Conservation (phyloP, 106 monocot genomes). For the Dendrobium chrysotoxum region DNA sequence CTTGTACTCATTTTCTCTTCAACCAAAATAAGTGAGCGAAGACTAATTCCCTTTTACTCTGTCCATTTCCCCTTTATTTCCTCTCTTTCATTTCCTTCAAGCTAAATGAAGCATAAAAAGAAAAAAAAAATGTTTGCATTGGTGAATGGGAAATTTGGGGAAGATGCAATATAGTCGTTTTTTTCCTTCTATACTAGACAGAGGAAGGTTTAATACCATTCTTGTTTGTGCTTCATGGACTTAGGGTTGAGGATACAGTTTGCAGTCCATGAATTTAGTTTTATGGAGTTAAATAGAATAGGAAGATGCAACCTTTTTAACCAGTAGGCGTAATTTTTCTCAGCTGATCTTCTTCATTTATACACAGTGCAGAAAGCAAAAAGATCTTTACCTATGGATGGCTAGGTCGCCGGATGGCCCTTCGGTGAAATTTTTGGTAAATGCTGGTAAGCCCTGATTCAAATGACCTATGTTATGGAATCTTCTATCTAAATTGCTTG, state of each 20-base stretch:
- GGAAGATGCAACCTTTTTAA: background rate
- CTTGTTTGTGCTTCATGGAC: background rate
- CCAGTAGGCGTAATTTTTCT: background rate
- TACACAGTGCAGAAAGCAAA: slow-evolving; percentile 86
- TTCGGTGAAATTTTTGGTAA: slow-evolving; percentile 83
- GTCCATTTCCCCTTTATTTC: background rate
- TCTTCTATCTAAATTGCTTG: background rate
- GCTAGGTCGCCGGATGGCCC: slow-evolving; percentile 75
- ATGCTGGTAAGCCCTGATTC: slow-evolving; percentile 55
- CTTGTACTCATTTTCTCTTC: background rate
- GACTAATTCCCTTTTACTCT: background rate
- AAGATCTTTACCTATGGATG: slow-evolving; percentile 99
- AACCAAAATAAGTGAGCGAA: background rate
- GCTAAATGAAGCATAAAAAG: background rate
- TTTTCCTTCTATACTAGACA: background rate
- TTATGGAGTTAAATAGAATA: background rate
- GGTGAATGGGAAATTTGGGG: background rate
- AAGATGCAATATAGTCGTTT: background rate
- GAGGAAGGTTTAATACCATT: background rate
- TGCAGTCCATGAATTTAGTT: background rate
- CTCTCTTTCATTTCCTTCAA: background rate
- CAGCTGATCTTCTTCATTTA: background rate
- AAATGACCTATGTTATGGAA: background rate
- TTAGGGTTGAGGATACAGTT: background rate
- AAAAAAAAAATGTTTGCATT: background rate